Conservation (phyloP, 306 rosid species). For the Gastrolobium villosum region DNA sequence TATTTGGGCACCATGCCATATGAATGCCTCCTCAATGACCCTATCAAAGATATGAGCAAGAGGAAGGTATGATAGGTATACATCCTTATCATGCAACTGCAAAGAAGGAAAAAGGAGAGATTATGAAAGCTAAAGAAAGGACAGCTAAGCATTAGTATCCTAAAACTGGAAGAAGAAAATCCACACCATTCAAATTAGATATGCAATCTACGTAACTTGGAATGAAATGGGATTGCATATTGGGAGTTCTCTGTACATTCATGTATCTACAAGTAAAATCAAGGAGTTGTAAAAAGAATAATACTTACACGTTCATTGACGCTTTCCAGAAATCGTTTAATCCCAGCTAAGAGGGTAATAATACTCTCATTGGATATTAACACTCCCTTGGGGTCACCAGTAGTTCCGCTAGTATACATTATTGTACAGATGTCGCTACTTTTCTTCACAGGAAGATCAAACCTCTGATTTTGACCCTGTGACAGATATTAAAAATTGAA, state of each 20-base stretch:
- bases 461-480: slow-evolving; percentile 77
- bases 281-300: slow-evolving; percentile 40
- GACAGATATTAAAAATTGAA: slow-evolving; percentile 44
- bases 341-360: slow-evolving; percentile 80
- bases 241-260: slow-evolving; percentile 24
- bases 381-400: slow-evolving; percentile 99
- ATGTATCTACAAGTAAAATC: slow-evolving; percentile 31
- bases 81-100: slow-evolving; percentile 76
- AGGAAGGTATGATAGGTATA: slow-evolving; percentile 93
- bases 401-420: slow-evolving; percentile 98
- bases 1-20: slow-evolving; percentile 88
- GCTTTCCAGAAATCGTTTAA: slow-evolving; percentile 68
- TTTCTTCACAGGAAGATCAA: slow-evolving; percentile 82
- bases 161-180: background rate
- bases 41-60: slow-evolving; percentile 96
- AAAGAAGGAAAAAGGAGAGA: slow-evolving; percentile 39
- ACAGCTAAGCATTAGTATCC: slow-evolving; percentile 42
- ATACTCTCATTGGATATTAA: slow-evolving; percentile 88
- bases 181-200: slow-evolving; percentile 21
- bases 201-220: background rate
- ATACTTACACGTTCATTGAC: slow-evolving; percentile 69
- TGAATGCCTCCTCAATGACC: slow-evolving; percentile 92
- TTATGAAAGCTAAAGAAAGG: slow-evolving; percentile 31
- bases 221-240: slow-evolving; percentile 1
- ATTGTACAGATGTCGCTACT: slow-evolving; percentile 88